Conservation (phyloP, 2,329 filamentous ascomycete genomes). For the Pseudocercospora macadamiae region DNA sequence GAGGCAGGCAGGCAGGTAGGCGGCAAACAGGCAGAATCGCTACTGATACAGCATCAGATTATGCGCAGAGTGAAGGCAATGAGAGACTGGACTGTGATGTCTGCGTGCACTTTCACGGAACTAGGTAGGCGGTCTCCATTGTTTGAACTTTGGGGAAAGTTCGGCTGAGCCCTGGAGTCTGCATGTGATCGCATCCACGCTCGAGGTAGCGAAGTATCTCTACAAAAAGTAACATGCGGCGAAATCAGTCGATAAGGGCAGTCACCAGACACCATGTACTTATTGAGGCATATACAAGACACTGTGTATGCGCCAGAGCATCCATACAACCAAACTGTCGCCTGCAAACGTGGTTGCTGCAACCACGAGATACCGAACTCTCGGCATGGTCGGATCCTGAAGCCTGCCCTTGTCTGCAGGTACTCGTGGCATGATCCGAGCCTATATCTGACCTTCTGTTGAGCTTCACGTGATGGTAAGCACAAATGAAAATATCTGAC, state of each 20-base stretch:
- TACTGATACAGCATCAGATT: neutral
- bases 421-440: conserved; percentile 12
- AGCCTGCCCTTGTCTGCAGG: conserved; percentile 7
- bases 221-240: neutral
- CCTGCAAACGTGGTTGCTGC: no score
- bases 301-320: no score
- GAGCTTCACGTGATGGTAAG: no score
- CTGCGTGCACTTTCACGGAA: neutral
- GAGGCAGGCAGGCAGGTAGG: no score
- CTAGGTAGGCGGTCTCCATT: neutral
- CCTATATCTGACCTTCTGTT: neutral
- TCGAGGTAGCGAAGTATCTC: neutral
- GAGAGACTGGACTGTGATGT: neutral
- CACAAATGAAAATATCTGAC: no score
- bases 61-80: neutral
- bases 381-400: neutral
- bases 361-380: no score
- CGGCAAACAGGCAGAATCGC: neutral
- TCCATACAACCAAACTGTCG: no score
- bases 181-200: conserved; percentile 1
- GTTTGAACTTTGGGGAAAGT: conserved; percentile 2
- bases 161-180: neutral
- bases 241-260: neutral
- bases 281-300: neutral
- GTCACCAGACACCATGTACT: neutral